A percentile compares a stretch with the other conserved stretches of the same genome.
Evolutionary conservation across 805 yeast genomes (phyloP).

Genomic region (Sugiyamaella chiloensis): DNA sequence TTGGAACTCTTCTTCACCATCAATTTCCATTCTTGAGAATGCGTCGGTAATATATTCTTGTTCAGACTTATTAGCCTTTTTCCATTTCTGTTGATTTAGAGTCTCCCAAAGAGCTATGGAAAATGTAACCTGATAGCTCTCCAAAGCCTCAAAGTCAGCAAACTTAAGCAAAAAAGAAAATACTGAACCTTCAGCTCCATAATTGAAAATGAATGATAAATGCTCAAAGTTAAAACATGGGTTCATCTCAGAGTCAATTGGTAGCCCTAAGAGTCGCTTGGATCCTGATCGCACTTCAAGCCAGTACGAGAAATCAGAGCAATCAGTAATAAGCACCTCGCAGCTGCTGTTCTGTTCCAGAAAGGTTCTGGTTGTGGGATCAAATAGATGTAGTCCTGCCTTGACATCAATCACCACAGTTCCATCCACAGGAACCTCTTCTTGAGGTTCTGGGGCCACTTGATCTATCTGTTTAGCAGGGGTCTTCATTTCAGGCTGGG

Average conservation of each 20-base stretch:
- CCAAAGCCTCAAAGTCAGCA: constrained; percentile 37
- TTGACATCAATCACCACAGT: constrained; percentile 16
- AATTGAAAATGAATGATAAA: constrained; percentile 64
- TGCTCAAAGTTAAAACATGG: constrained; percentile 63
- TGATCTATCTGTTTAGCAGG: constrained; percentile 9
- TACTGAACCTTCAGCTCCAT: constrained; percentile 40
- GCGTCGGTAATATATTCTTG: constrained; percentile 57
- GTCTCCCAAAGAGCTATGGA: constrained; percentile 61
- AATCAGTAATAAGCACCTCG: constrained; percentile 37
- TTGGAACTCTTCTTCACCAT: constrained; percentile 33
- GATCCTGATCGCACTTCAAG: constrained; percentile 42
- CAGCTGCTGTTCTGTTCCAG: constrained; percentile 39
- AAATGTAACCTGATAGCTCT: constrained; percentile 51
- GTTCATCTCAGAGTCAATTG: constrained; percentile 49
- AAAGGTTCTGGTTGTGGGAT: constrained; percentile 49
- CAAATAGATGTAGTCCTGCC: constrained; percentile 56
- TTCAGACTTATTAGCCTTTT: constrained; percentile 41
- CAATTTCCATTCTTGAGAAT: constrained; percentile 41
- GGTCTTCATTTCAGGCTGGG: not conserved
- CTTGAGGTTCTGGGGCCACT: not conserved
- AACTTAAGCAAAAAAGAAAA: constrained; percentile 67
- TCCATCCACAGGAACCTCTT: constrained; percentile 19
- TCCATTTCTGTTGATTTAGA: constrained; percentile 51
- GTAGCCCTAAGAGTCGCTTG: constrained; percentile 38
- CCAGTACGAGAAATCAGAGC: constrained; percentile 52